These are phyloP conservation scores for Lepiota brunneoincarnata DNA, from an alignment of 768 basidiomycete genomes.

Conservation along the genomic window DNA sequence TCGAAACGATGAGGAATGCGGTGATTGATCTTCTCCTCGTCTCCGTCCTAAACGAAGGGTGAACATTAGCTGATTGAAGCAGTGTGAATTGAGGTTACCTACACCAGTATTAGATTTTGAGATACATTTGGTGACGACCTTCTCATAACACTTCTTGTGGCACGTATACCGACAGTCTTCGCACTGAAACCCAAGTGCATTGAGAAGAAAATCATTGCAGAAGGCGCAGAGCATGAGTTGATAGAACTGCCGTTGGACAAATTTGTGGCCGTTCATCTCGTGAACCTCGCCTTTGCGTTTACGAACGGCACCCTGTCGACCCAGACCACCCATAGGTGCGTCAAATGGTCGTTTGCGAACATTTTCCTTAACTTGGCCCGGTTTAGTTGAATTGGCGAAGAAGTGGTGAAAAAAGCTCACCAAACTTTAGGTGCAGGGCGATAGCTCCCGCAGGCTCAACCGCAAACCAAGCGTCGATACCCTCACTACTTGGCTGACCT, in stretches of 20 bases:
- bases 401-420: conserved; percentile 45
- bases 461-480: conserved; percentile 95
- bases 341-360: conserved; percentile 95
- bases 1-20: conserved; percentile 99
- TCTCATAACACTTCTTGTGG: conserved; percentile 98
- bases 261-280: conserved; percentile 99
- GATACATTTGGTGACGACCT: conserved; percentile 99
- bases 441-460: conserved; percentile 98
- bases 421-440: conserved; percentile 84
- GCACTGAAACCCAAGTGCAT: conserved; percentile 97
- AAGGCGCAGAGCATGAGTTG: conserved; percentile 98
- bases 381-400: conserved; percentile 12
- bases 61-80: conserved; percentile 5
- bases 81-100: conserved; percentile 26
- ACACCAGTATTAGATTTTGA: conserved; percentile 95
- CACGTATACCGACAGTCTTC: conserved; percentile 99
- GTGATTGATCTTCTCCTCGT: conserved; percentile 99
- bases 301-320: conserved; percentile 96
- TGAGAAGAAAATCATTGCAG: conserved; percentile 96
- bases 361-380: conserved; percentile 86
- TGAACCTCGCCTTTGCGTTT: conserved; percentile 98
- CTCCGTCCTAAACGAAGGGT: conserved; percentile 65
- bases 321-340: conserved; percentile 79
- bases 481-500: conserved; percentile 51
- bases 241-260: conserved; percentile 96